Evolutionary conservation across 2,329 filamentous ascomycete species (phyloP).

Genomic region (Escovopsis sp.): DNA sequence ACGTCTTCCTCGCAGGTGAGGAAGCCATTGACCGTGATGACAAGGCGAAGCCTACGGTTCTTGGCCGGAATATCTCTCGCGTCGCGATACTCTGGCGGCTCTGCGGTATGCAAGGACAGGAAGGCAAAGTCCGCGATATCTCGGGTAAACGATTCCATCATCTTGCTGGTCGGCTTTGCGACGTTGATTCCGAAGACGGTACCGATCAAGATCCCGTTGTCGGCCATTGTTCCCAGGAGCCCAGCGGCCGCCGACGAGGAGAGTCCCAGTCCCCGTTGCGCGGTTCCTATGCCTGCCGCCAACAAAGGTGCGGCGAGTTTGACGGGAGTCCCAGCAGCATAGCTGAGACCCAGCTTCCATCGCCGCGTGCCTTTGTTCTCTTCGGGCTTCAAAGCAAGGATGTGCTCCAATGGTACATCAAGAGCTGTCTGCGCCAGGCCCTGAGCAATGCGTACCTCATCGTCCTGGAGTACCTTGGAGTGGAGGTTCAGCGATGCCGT

Average conservation of each 20-base stretch:
- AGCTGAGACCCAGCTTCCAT: constrained; percentile 51
- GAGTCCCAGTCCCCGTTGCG: constrained; percentile 65
- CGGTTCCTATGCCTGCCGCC: constrained; percentile 62
- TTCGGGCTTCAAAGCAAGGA: constrained; percentile 29
- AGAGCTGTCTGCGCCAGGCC: constrained; percentile 63
- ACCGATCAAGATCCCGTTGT: constrained; percentile 67
- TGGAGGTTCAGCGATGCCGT: constrained; percentile 58
- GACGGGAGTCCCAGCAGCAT: constrained; percentile 36
- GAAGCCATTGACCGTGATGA: constrained; percentile 74
- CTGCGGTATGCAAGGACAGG: constrained; percentile 49
- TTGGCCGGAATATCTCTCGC: constrained; percentile 36
- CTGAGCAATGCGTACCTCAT: constrained; percentile 62
- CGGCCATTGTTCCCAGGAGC: constrained; percentile 65
- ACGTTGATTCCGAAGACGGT: constrained; percentile 87
- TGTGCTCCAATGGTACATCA: constrained; percentile 18
- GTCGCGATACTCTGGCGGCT: constrained; percentile 27
- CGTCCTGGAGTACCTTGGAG: constrained; percentile 46
- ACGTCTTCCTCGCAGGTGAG: constrained; percentile 58
- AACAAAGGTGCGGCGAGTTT: constrained; percentile 66
- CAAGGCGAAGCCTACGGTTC: constrained; percentile 61
- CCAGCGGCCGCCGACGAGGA: constrained; percentile 60
- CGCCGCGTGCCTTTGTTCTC: constrained; percentile 50
- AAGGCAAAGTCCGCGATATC: constrained; percentile 86
- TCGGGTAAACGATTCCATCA: constrained; percentile 75
- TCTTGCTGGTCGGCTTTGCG: constrained; percentile 65